Evolutionary conservation across 768 basidiomycete genomes (phyloP).

Genomic region (Lyophyllum shimeji): DNA sequence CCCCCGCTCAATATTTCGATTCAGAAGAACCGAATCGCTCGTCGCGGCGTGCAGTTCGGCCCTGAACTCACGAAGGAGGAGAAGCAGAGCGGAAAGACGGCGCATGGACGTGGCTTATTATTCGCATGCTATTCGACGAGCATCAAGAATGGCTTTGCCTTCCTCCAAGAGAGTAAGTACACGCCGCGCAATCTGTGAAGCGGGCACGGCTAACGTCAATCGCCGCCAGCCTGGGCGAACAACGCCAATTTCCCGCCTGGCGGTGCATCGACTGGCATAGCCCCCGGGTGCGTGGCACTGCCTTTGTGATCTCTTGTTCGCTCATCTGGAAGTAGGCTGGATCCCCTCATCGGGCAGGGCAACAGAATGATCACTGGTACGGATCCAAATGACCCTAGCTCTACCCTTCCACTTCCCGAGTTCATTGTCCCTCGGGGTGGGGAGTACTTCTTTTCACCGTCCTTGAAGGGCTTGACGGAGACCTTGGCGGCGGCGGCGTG

Average conservation of each 20-base stretch:
- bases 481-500: too few relatives aligned
- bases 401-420: constrained; percentile 31
- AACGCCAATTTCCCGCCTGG: constrained; percentile 32
- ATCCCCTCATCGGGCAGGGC: constrained; percentile 45
- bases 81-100: constrained; percentile 32
- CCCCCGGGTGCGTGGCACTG: constrained; percentile 27
- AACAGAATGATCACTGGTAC: constrained; percentile 25
- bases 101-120: constrained; percentile 44
- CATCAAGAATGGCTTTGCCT: constrained; percentile 39
- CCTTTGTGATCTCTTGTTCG: neutral
- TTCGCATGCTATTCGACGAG: constrained; percentile 45
- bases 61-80: constrained; percentile 47
- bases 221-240: constrained; percentile 37
- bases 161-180: constrained; percentile 38
- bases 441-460: constrained; percentile 55
- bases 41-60: constrained; percentile 51
- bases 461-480: constrained; percentile 7
- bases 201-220: neutral
- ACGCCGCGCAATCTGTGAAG: too few relatives aligned
- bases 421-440: constrained; percentile 48
- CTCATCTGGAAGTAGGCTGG: constrained; percentile 37
- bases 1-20: constrained; percentile 20
- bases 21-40: constrained; percentile 39
- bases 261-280: constrained; percentile 22
- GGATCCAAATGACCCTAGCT: constrained; percentile 32